These are phyloP conservation scores for Kwoniella sp. DNA, from an alignment of 768 basidiomycete genomes.

Conservation along the genomic window DNA sequence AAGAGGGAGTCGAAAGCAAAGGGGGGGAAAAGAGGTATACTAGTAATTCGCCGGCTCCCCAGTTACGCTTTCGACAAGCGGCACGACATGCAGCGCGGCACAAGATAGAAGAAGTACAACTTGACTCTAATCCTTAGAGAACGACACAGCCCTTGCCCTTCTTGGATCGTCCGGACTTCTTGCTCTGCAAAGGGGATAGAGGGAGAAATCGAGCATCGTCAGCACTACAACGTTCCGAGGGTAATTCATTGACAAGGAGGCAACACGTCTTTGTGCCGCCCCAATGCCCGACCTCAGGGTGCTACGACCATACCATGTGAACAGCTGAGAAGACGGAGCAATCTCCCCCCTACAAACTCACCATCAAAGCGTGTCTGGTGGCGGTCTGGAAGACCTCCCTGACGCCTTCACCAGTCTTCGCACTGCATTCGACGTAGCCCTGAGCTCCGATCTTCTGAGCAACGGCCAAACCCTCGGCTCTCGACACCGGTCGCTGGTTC, in stretches of 20 bases:
- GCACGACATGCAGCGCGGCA: background rate
- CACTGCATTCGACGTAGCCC: constrained; percentile 96
- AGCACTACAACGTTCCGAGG: no score
- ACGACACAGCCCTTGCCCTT: constrained; percentile 46
- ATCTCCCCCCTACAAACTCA: constrained; percentile 26
- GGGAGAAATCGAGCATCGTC: no score
- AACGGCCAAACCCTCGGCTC: constrained; percentile 80
- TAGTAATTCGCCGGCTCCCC: background rate
- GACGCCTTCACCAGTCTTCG: constrained; percentile 93
- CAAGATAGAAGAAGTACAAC: constrained; percentile 20
- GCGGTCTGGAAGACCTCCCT: constrained; percentile 98
- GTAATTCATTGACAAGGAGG: constrained; percentile 6
- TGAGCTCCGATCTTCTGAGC: constrained; percentile 95
- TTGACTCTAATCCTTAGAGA: constrained; percentile 34
- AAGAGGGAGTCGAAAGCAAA: background rate
- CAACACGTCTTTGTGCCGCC: no score
- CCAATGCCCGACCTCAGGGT: no score
- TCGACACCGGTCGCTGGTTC: constrained; percentile 80
- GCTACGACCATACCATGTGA: no score
- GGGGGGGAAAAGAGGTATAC: background rate
- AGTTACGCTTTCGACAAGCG: background rate
- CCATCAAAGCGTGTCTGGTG: constrained; percentile 78
- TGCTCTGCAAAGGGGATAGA: constrained; percentile 31
- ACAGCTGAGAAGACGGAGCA: no score
- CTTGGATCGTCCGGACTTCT: constrained; percentile 45